These are phyloP conservation scores for Nakazawaea siamensis DNA, from an alignment of 805 yeast species.

Conservation along the genomic window DNA sequence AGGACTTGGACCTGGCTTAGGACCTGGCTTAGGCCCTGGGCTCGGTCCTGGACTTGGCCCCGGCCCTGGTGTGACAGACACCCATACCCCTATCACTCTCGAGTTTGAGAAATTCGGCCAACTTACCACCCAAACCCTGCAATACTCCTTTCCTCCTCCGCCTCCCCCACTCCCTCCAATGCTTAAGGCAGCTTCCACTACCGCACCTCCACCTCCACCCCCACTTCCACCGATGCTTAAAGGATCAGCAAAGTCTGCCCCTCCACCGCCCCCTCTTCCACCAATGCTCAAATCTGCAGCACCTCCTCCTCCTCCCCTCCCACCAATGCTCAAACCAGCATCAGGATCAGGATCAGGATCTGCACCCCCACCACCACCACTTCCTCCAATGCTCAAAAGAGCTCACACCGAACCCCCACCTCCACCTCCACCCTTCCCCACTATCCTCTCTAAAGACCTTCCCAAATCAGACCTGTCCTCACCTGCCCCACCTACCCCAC, in stretches of 20 bases:
- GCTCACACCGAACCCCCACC: slow-evolving; percentile 18
- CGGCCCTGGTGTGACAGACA: not conserved
- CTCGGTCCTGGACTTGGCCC: not conserved
- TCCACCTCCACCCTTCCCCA: slow-evolving; percentile 10
- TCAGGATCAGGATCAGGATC: too few relatives aligned
- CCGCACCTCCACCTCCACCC: slow-evolving; percentile 18
- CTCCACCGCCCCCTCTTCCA: slow-evolving; percentile 21
- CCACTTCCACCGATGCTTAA: slow-evolving; percentile 12
- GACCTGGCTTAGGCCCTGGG: not conserved
- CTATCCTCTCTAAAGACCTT: not conserved
- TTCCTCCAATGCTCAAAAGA: slow-evolving; percentile 12
- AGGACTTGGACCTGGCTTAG: slow-evolving; percentile 30
- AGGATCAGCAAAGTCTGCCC: slow-evolving; percentile 3
- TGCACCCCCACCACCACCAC: slow-evolving; percentile 12
- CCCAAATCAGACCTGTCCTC: not conserved
- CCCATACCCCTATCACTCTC: too few relatives aligned
- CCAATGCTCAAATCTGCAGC: slow-evolving; percentile 17
- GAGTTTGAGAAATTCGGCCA: too few relatives aligned
- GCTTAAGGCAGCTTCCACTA: slow-evolving; percentile 20
- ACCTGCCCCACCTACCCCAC: not conserved
- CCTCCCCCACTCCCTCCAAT: slow-evolving; percentile 11
- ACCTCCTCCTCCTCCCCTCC: slow-evolving; percentile 17
- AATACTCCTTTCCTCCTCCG: slow-evolving; percentile 6
- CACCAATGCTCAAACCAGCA: slow-evolving; percentile 12
- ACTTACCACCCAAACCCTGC: too few relatives aligned